phyloP scores from a whole-genome alignment of 495 filamentous ascomycete genomes.

The Penicillium angulare region DNA sequence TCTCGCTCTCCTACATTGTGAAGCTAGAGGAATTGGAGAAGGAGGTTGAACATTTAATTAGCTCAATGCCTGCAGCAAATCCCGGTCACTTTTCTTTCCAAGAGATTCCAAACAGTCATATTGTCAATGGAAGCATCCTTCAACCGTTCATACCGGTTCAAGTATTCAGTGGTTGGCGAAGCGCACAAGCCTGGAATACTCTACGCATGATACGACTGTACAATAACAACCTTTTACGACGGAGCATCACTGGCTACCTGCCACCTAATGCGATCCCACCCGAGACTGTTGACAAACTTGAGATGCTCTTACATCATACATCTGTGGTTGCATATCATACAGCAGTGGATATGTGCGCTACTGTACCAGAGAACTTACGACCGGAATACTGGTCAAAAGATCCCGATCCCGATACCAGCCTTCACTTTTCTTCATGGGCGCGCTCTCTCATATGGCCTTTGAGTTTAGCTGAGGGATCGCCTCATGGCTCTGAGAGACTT shows the following conservation, averaged over 20 bases:
- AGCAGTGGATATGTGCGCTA: not conserved
- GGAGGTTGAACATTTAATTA: not conserved
- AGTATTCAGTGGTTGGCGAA: not conserved
- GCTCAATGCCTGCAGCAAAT: not conserved
- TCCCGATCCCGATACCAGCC: not conserved
- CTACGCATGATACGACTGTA: conserved; percentile 1
- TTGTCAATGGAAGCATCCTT: not conserved
- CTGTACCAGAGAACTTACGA: not conserved
- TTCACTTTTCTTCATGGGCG: conserved; percentile 4
- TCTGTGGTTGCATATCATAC: not conserved
- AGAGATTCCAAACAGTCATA: not conserved
- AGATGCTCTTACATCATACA: not conserved
- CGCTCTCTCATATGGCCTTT: conserved; percentile 6
- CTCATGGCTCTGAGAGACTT: conserved; percentile 1
- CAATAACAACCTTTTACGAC: not conserved
- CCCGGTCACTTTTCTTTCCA: not conserved
- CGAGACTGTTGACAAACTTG: not conserved
- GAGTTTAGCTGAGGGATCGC: not conserved
- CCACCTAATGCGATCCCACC: not conserved
- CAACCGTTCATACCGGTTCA: not conserved
- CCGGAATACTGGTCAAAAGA: not conserved
- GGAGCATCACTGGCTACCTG: not conserved
- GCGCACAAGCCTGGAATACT: conserved; percentile 5
- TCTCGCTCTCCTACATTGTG: not conserved
- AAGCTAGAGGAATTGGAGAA: not conserved